phyloP scores from a whole-genome alignment of 345 rosid genomes.

The Brassica incana region DNA sequence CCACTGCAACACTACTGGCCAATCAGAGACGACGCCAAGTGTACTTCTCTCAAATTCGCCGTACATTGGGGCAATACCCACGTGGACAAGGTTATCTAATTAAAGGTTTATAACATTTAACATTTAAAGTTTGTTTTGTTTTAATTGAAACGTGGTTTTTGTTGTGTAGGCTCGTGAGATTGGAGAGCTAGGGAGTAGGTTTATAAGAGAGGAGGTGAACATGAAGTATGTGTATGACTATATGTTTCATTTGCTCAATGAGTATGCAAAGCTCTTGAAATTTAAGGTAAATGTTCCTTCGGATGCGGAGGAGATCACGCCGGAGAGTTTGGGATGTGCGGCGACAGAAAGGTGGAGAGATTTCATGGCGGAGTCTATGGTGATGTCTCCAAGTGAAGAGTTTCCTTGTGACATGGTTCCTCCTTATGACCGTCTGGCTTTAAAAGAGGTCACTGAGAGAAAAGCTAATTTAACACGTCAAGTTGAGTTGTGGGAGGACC shows the following conservation, averaged over 20 bases:
- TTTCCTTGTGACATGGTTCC: background rate
- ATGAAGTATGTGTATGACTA: constrained; percentile 70
- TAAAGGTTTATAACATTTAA: background rate
- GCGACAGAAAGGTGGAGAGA: constrained; percentile 40
- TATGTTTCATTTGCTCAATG: constrained; percentile 64
- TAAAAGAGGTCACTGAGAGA: background rate
- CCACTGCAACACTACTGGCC: constrained; percentile 81
- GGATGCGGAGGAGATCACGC: constrained; percentile 47
- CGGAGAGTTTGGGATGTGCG: constrained; percentile 50
- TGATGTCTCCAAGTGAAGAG: constrained; percentile 47
- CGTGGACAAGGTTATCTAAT: constrained; percentile 27
- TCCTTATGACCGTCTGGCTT: constrained; percentile 7
- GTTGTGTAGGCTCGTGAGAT: constrained; percentile 57
- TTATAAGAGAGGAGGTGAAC: constrained; percentile 52
- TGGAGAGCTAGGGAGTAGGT: constrained; percentile 57
- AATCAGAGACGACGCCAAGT: constrained; percentile 47
- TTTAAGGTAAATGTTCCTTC: constrained; percentile 55
- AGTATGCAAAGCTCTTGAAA: constrained; percentile 59
- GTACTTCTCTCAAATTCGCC: constrained; percentile 62
- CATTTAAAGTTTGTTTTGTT: background rate
- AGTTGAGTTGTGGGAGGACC: constrained; percentile 58
- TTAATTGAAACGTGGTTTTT: background rate
- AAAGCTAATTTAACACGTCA: constrained; percentile 31
- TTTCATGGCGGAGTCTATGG: constrained; percentile 59
- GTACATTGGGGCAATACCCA: constrained; percentile 74